These are phyloP conservation scores for Debaryomyces udenii DNA, from an alignment of 1,139 yeast species.

Conservation along the genomic window DNA sequence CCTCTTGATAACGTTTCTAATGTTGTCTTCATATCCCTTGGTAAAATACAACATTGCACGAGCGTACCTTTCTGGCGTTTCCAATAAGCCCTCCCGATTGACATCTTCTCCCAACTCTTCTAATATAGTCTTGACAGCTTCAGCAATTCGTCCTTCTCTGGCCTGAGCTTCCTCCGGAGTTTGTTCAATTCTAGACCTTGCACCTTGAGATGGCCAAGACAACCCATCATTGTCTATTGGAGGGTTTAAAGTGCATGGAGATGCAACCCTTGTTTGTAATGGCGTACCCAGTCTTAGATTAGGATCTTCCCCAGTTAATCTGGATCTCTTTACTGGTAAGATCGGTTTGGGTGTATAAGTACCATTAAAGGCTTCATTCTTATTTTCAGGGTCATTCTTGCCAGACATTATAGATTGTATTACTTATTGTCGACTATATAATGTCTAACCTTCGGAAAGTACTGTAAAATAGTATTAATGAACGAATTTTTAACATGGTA, in stretches of 20 bases:
- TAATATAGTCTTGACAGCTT: constrained; percentile 80
- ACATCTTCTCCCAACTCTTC: constrained; percentile 91
- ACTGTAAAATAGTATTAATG: constrained; percentile 3
- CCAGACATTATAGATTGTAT: constrained; percentile 3
- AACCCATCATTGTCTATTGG: constrained; percentile 90
- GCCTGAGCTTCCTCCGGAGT: constrained; percentile 60
- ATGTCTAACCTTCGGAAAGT: constrained; percentile 2
- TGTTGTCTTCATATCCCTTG: constrained; percentile 93
- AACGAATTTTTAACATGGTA: neutral
- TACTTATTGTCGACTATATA: neutral
- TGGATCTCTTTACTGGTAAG: constrained; percentile 29
- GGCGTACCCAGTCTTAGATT: constrained; percentile 39
- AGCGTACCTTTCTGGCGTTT: constrained; percentile 96
- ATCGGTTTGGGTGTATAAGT: constrained; percentile 26
- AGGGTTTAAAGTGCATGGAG: constrained; percentile 81
- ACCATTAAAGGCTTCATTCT: constrained; percentile 19
- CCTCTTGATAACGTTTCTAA: constrained; percentile 84
- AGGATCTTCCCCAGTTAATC: constrained; percentile 18
- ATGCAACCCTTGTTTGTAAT: constrained; percentile 74
- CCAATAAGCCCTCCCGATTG: constrained; percentile 82
- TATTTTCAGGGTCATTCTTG: constrained; percentile 6
- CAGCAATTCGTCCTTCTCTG: constrained; percentile 77
- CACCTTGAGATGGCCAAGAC: constrained; percentile 94
- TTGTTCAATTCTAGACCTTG: constrained; percentile 71
- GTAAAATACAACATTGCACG: constrained; percentile 95